Evolutionary conservation across 345 rosid genomes (phyloP).

Genomic region (Citrus unshiu): DNA sequence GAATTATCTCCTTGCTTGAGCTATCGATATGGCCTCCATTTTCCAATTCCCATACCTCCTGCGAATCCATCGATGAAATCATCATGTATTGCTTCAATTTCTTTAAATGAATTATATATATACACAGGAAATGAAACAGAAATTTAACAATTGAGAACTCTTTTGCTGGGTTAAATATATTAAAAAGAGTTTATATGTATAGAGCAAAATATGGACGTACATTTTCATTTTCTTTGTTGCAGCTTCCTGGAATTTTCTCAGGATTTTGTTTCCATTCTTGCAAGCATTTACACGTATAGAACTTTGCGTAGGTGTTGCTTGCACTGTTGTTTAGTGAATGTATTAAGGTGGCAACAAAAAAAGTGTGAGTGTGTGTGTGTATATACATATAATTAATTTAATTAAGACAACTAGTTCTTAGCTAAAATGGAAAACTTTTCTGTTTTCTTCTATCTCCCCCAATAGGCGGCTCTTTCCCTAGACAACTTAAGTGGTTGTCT

Average conservation of each 20-base stretch:
- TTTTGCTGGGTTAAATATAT: neutral
- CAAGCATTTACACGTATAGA: constrained; percentile 35
- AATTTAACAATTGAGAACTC: neutral
- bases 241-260: constrained; percentile 57
- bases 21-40: constrained; percentile 15
- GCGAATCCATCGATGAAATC: constrained; percentile 20
- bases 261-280: constrained; percentile 27
- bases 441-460: neutral
- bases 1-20: neutral
- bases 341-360: neutral
- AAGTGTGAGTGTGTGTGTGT: too few species aligned
- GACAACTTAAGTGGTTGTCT: rapidly evolving
- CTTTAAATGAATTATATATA: neutral
- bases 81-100: neutral
- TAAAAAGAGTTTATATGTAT: neutral
- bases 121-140: neutral
- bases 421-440: neutral
- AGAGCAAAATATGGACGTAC: neutral
- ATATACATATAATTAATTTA: too few species aligned
- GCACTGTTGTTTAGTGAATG: neutral
- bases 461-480: too few species aligned
- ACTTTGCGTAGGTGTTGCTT: neutral
- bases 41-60: constrained; percentile 24
- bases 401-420: neutral
- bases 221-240: constrained; percentile 1